Base-by-base conservation (phyloP, 2,329 filamentous ascomycete species). In the Myotisia sp. region DNA sequence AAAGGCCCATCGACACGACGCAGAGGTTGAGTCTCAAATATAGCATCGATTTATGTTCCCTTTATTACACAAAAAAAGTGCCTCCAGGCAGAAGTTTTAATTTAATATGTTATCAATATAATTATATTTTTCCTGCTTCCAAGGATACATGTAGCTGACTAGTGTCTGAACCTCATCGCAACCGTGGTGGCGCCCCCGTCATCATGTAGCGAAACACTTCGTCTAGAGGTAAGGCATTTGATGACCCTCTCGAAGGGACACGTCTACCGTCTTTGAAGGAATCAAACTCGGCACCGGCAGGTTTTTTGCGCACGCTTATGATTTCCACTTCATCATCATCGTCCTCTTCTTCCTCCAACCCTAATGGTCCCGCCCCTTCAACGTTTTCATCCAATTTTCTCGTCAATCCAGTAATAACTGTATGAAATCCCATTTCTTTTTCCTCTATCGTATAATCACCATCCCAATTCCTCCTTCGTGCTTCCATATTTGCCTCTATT, bases 371-470 rank as follows among this genome's bases (percentile, higher is more conserved):
- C 6, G 59, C 60, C 1, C 57, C 58, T 2, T 55, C 56, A 7
- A 62, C 62, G 6, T 76, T 71, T 1, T 76, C 73, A 2, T 70
- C 69, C 42, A 69, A 46, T 37, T 57, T 63, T 44, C 71, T 66
- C 49, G 56, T 67, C 49, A 90, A 54, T 0, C 82, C 82, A 0
- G 81, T 87, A 23, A 75, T 67, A 29, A 86, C 77, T 45, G 73
- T 77, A 47, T 79, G 70, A 7, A 78, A 54, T 5, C 81, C 82
- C 38, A 53, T 49, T 38, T 70, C 72, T 33, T 70, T 67, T 61
- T 90, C 83, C 46, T 77, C 76, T 3, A 71, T 62, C 2, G 80
- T 87, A 52, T 75, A 90, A 37, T 76, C 66, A 37, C 79, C 76
- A n/a, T 63, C 60, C 46, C 65, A 70, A 43, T 73, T 62, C 53